Percentiles rank a stretch among this genome's conserved stretches.
Evolutionary conservation across 192 early-diverging fungal species (phyloP).

Genomic region (Dissophora ornata): DNA sequence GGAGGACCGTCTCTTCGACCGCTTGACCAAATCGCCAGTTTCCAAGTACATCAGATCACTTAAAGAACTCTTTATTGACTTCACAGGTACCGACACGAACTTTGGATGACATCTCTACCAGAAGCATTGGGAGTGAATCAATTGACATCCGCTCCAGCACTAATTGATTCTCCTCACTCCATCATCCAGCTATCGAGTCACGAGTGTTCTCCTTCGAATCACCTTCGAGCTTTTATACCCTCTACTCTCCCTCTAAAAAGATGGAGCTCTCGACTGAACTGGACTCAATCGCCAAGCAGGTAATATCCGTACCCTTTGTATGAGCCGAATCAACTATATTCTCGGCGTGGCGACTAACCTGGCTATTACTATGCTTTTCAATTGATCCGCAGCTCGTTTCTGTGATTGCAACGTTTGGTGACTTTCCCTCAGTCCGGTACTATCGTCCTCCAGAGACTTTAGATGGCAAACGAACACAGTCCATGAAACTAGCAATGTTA

Average conservation of each 20-base stretch:
- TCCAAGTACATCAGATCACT: slow-evolving; percentile 69
- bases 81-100: slow-evolving; percentile 66
- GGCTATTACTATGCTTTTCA: too few relatives aligned
- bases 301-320: too few relatives aligned
- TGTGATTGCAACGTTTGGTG: slow-evolving; percentile 87
- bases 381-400: slow-evolving; percentile 77
- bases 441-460: slow-evolving; percentile 82
- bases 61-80: slow-evolving; percentile 86
- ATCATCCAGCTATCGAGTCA: slow-evolving; percentile 68
- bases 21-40: slow-evolving; percentile 65
- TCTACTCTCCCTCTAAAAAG: slow-evolving; percentile 70
- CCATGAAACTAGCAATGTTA: slow-evolving; percentile 81
- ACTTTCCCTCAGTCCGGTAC: slow-evolving; percentile 94
- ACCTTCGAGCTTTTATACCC: slow-evolving; percentile 69
- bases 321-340: too few relatives aligned
- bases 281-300: slow-evolving; percentile 66
- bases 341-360: neutral
- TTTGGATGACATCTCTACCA: neutral
- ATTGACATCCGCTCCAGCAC: too few relatives aligned
- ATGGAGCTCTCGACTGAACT: slow-evolving; percentile 56
- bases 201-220: slow-evolving; percentile 79
- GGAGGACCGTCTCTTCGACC: slow-evolving; percentile 69
- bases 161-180: too few relatives aligned
- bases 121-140: too few relatives aligned
- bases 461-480: slow-evolving; percentile 71